Evolutionary conservation across 768 basidiomycete species (phyloP).

Genomic region (Podaxis sp.): DNA sequence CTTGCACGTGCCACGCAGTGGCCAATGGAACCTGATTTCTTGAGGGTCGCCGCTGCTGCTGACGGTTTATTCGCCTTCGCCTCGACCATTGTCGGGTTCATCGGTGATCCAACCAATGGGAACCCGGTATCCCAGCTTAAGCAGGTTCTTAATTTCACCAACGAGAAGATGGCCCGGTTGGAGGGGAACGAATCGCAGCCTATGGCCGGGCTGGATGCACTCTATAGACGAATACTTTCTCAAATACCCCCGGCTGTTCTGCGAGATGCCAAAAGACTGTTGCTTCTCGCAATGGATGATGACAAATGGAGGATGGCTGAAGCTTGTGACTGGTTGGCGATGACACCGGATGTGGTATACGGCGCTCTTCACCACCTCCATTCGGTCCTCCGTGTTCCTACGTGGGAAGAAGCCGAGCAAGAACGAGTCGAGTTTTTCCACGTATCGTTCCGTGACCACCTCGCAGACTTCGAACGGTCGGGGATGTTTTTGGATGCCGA

Average conservation of each 20-base stretch:
- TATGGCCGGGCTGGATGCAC: not conserved
- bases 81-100: not conserved
- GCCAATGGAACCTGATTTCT: not conserved
- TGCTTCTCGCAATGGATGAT: not conserved
- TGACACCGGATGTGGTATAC: not conserved
- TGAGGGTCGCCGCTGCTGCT: not conserved
- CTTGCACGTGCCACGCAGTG: not conserved
- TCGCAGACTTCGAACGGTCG: not conserved
- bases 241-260: not conserved
- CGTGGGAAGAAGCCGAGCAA: not conserved
- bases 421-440: not conserved
- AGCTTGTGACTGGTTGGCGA: not conserved
- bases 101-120: not conserved
- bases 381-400: not conserved
- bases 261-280: not conserved
- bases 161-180: not conserved
- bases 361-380: not conserved
- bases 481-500: not conserved
- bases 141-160: not conserved
- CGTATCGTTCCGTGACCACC: not conserved
- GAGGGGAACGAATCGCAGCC: not conserved
- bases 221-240: not conserved
- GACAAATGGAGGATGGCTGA: not conserved
- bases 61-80: not conserved
- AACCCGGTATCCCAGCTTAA: not conserved